These are phyloP conservation scores for Nidularia sp. DNA, from an alignment of 768 basidiomycete genomes.

Conservation along the genomic window DNA sequence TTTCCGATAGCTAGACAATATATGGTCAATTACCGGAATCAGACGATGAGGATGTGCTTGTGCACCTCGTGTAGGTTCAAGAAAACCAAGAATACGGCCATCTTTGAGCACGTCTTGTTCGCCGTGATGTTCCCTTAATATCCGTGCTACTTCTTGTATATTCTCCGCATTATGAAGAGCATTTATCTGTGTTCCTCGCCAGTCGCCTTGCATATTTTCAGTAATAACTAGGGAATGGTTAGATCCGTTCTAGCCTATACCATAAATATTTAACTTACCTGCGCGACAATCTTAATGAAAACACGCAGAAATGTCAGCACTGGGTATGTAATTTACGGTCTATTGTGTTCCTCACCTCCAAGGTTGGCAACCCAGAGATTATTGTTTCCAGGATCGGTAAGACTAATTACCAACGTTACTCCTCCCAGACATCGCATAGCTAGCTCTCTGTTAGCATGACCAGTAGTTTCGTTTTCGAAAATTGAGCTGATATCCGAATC, in stretches of 20 bases:
- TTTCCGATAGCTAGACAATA: conserved; percentile 38
- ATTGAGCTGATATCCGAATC: background rate
- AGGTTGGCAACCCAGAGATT: conserved; percentile 60
- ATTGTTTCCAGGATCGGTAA: conserved; percentile 44
- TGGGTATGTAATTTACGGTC: too few relatives aligned
- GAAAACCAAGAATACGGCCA: conserved; percentile 47
- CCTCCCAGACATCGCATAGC: conserved; percentile 43
- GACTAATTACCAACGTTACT: conserved; percentile 47
- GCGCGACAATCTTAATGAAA: background rate
- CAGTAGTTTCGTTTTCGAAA: background rate
- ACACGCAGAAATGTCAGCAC: too few relatives aligned
- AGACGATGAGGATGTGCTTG: conserved; percentile 3
- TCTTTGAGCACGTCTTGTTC: conserved; percentile 42
- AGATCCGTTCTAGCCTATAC: too few relatives aligned
- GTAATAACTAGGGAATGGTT: too few relatives aligned
- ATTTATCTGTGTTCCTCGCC: conserved; percentile 40
- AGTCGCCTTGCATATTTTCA: conserved; percentile 24
- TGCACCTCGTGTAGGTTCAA: conserved; percentile 56
- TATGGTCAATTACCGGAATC: background rate
- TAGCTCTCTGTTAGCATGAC: conserved; percentile 1
- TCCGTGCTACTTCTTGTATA: conserved; percentile 36
- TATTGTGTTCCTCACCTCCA: conserved; percentile 27
- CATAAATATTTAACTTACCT: too few relatives aligned
- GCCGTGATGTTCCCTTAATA: conserved; percentile 44
- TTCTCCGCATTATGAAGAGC: conserved; percentile 38